phyloP scores from a whole-genome alignment of 306 rosid species.

The Lathyrus aphaca region DNA sequence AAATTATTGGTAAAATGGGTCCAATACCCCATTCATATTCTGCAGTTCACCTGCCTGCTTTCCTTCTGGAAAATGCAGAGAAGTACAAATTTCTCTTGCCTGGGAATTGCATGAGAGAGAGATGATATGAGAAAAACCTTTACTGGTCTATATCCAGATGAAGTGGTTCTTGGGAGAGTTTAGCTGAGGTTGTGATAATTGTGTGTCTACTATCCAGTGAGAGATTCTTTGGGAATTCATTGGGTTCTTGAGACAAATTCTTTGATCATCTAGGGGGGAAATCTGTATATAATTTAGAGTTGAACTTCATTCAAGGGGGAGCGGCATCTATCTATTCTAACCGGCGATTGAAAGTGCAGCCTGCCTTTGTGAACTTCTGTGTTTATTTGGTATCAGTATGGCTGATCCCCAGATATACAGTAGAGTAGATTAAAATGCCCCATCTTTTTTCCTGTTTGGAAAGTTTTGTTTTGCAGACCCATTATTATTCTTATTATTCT shows the following conservation, averaged over 20 bases:
- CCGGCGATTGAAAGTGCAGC: constrained; percentile 37
- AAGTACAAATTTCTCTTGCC: constrained; percentile 87
- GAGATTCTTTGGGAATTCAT: constrained; percentile 68
- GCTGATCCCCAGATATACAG: constrained; percentile 49
- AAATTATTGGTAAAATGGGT: constrained; percentile 96
- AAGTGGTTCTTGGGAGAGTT: constrained; percentile 52
- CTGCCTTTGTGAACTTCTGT: constrained; percentile 37
- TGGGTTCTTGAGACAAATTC: constrained; percentile 52
- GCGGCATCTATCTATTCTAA: constrained; percentile 44
- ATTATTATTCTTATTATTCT: constrained; percentile 45
- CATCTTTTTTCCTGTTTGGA: constrained; percentile 51
- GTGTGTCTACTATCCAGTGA: constrained; percentile 50
- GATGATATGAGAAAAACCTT: constrained; percentile 45
- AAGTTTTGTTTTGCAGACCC: constrained; percentile 65
- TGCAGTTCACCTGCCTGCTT: constrained; percentile 94
- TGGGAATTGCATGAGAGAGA: constrained; percentile 81
- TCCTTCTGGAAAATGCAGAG: constrained; percentile 79
- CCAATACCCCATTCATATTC: constrained; percentile 95
- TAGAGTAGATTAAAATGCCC: constrained; percentile 42
- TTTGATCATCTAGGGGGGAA: constrained; percentile 57
- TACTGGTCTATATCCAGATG: constrained; percentile 49
- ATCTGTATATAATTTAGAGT: constrained; percentile 71
- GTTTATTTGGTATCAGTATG: constrained; percentile 45
- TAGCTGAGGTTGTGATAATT: constrained; percentile 49
- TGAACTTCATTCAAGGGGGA: constrained; percentile 51